phyloP scores from a whole-genome alignment of 768 basidiomycete genomes.

The Russula griseocarnosa region DNA sequence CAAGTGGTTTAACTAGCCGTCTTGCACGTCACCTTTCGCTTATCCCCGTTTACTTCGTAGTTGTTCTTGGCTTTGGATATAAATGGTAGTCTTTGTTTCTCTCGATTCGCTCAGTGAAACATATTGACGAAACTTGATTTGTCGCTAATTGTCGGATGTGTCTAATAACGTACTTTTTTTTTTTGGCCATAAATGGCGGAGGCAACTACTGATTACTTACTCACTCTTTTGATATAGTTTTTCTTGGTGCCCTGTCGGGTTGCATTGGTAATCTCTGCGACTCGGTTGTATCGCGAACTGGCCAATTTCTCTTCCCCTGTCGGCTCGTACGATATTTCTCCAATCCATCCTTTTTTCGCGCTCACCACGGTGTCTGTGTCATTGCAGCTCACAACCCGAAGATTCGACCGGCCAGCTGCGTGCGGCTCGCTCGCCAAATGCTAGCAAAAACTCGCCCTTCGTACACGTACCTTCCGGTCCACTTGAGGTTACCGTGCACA shows the following conservation, averaged over 20 bases:
- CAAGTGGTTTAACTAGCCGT: background rate
- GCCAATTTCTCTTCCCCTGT: background rate
- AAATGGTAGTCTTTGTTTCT: too few relatives aligned
- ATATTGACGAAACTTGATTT: too few relatives aligned
- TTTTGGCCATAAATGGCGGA: background rate
- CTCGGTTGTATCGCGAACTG: background rate
- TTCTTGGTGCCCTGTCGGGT: background rate
- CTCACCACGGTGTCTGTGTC: background rate
- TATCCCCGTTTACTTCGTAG: too few relatives aligned
- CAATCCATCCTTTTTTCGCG: background rate
- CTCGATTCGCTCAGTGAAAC: too few relatives aligned
- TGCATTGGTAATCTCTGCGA: background rate
- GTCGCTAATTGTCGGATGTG: background rate
- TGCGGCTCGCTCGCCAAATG: background rate
- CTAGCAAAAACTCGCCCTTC: background rate
- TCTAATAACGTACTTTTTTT: background rate
- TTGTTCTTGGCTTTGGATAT: too few relatives aligned
- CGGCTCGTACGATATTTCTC: background rate
- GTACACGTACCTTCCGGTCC: background rate
- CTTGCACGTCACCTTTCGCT: background rate
- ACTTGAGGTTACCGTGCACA: background rate
- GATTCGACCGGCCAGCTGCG: background rate
- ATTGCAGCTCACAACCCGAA: too few relatives aligned
- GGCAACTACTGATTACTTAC: background rate
- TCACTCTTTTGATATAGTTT: background rate